Base-by-base conservation (phyloP, 176 grass and related monocot species). In the Triticum timopheevii region DNA sequence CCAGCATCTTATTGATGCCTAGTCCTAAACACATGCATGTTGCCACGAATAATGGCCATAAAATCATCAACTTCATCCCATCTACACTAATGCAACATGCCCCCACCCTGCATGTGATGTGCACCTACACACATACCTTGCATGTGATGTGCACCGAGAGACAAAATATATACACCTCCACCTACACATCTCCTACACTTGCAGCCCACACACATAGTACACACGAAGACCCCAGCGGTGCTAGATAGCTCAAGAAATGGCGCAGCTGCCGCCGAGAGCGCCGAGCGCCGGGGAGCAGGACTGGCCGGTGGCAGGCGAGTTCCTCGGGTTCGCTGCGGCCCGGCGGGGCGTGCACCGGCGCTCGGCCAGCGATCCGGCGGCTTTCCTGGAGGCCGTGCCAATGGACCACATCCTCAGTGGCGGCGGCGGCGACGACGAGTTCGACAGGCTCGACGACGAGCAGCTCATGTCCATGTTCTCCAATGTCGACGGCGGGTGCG, bases 391-490 rank as follows among this genome's bases (percentile, higher is more conserved):
- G 69, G 86, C 87, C 77, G 49, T 91, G 42, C 89, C 87, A 20
- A 88, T 86, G 74, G 91, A 93, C 75, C 82, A 75, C 80, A 81
- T 84, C 81, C 82, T 87, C 42, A 24, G 72, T 52, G 92, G 76
- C 73, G 42, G 72, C 61, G 61, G 77, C 6, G 50, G 16, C 50
- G 50, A 54, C 25, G 89, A 88, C 38, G 96, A 91, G 42, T 99
- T 99, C 79, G 97, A 99, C 89, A 80, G 94, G 30, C 87, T 99
- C 25, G 97, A 99, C 31, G 97, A 99, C 54, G 92, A 99, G 50
- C 97, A 99, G 87, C 94, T 99, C 90, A 92, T 99, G 90, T 94
- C 92, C 89, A 99, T 99, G 94, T 99, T 99, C 88, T 93, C 92
- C 15, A 94, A 99, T 66, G 92, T 90, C 22, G 90, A 92, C 65